Conservation (phyloP, 1,139 yeast species). For the Suhomyces yuchorum region DNA sequence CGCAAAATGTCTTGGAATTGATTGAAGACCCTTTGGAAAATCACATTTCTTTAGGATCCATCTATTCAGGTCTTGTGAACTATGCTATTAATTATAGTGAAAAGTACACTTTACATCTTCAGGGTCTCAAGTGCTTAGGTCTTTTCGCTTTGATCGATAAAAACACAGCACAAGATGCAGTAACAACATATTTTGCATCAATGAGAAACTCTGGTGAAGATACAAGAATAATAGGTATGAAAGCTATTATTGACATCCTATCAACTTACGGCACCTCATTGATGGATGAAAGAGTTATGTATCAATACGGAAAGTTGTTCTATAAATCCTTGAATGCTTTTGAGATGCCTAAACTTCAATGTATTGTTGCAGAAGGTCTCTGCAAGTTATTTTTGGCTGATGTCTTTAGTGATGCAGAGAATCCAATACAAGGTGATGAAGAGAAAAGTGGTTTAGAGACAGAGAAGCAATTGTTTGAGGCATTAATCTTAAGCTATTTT, state of each 20-base stretch:
- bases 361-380: slow-evolving; percentile 83
- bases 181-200: slow-evolving; percentile 18
- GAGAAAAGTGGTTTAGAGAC: slow-evolving; percentile 29
- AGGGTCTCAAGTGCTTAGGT: slow-evolving; percentile 79
- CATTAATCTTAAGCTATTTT: slow-evolving; percentile 72
- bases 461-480: slow-evolving; percentile 58
- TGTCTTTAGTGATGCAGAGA: slow-evolving; percentile 58
- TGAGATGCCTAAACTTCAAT: slow-evolving; percentile 68
- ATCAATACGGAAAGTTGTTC: slow-evolving; percentile 59
- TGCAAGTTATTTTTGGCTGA: slow-evolving; percentile 83
- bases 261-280: slow-evolving; percentile 74
- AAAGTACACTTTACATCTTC: slow-evolving; percentile 55
- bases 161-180: slow-evolving; percentile 21
- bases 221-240: slow-evolving; percentile 62
- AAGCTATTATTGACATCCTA: slow-evolving; percentile 75
- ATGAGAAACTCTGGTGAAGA: slow-evolving; percentile 46
- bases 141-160: slow-evolving; percentile 74
- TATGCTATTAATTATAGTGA: slow-evolving; percentile 74
- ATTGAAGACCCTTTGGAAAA: slow-evolving; percentile 65
- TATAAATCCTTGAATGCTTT: slow-evolving; percentile 63
- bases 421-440: slow-evolving; percentile 16
- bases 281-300: slow-evolving; percentile 45
- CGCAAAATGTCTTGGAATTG: slow-evolving; percentile 71
- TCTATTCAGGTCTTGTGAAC: slow-evolving; percentile 76
- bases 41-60: slow-evolving; percentile 69